Percentiles rank a stretch among this genome's conserved stretches.
Conservation (phyloP, 1,139 yeast species). For the Chernovozyma sophiae-reginae region DNA sequence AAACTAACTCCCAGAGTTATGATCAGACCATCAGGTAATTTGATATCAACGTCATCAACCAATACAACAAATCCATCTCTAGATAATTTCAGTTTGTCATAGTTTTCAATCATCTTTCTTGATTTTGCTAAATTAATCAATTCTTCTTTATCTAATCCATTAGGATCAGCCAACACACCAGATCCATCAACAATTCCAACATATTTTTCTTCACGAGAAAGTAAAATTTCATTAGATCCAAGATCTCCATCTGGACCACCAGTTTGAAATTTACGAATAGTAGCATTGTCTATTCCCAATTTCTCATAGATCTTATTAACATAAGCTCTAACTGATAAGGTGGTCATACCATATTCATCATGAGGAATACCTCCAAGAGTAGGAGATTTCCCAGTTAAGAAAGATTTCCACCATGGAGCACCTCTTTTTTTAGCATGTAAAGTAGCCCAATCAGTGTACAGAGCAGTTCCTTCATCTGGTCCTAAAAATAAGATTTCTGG, state of each 20-base stretch:
- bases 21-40: slow-evolving; percentile 69
- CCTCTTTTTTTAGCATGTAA: slow-evolving; percentile 88
- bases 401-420: slow-evolving; percentile 99
- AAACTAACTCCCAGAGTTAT: slow-evolving; percentile 87
- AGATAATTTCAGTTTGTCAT: slow-evolving; percentile 64
- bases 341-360: slow-evolving; percentile 97
- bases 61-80: slow-evolving; percentile 74
- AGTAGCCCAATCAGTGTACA: slow-evolving; percentile 98
- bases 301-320: slow-evolving; percentile 87
- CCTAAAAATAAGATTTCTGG: slow-evolving; percentile 95
- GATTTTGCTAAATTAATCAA: slow-evolving; percentile 71
- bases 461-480: slow-evolving; percentile 98
- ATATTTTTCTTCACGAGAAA: slow-evolving; percentile 77
- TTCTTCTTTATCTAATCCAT: slow-evolving; percentile 80
- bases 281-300: slow-evolving; percentile 52
- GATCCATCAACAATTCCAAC: slow-evolving; percentile 93
- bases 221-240: slow-evolving; percentile 89
- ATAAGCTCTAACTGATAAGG: slow-evolving; percentile 88
- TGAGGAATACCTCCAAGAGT: slow-evolving; percentile 96
- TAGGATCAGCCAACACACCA: slow-evolving; percentile 90
- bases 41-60: slow-evolving; percentile 80
- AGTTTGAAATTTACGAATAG: slow-evolving; percentile 80
- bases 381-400: slow-evolving; percentile 94
- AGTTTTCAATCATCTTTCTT: slow-evolving; percentile 73
- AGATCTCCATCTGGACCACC: slow-evolving; percentile 99